phyloP scores from a whole-genome alignment of 345 rosid species.

The Populus pruinosa region DNA sequence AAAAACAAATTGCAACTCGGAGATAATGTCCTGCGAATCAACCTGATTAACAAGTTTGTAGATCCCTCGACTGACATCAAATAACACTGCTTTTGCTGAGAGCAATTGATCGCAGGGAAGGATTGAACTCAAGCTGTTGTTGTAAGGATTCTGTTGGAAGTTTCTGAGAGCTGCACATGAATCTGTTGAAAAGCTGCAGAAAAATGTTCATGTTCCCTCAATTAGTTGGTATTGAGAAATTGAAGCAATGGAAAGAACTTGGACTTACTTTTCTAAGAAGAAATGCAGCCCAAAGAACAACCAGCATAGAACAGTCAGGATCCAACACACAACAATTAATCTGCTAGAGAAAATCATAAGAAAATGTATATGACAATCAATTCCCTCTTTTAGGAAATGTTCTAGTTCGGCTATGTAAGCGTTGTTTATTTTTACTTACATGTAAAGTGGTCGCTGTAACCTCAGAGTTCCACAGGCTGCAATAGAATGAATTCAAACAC shows the following conservation, averaged over 20 bases:
- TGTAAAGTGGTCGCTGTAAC: constrained; percentile 29
- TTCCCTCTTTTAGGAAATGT: background rate
- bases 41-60: constrained; percentile 51
- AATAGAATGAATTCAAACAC: constrained; percentile 7
- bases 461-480: constrained; percentile 53
- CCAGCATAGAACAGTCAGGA: constrained; percentile 61
- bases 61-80: constrained; percentile 47
- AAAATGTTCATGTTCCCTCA: background rate
- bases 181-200: constrained; percentile 55
- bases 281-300: constrained; percentile 51
- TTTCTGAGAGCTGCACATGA: constrained; percentile 51
- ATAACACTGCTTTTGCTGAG: constrained; percentile 42
- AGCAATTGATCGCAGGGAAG: constrained; percentile 61
- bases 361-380: background rate
- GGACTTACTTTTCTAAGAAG: constrained; percentile 50
- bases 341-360: constrained; percentile 26
- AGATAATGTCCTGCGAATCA: background rate
- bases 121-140: constrained; percentile 61
- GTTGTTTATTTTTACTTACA: constrained; percentile 32
- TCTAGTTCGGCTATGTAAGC: background rate
- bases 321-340: constrained; percentile 54
- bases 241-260: background rate
- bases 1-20: background rate
- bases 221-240: background rate
- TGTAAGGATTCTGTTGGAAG: constrained; percentile 56